A percentile compares a stretch with the other conserved stretches of the same genome.
phyloP scores from a whole-genome alignment of 352 stramenopile species.

The Aphanomyces astaci region DNA sequence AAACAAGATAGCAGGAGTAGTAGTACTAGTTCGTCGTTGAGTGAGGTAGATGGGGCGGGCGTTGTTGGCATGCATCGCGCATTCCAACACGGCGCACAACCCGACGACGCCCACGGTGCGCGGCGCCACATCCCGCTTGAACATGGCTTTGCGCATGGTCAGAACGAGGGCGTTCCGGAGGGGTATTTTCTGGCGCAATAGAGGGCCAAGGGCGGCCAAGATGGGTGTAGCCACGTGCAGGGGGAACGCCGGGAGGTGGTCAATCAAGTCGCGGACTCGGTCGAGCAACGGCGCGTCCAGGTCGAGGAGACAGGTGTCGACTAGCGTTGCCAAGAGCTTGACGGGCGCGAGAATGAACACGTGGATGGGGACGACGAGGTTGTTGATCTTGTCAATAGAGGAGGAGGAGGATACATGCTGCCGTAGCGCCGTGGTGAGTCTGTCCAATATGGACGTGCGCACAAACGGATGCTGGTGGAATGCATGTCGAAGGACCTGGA shows the following conservation, averaged over 20 bases:
- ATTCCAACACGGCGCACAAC: slow-evolving; percentile 26
- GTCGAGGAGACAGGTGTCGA: slow-evolving; percentile 37
- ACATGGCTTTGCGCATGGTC: slow-evolving; percentile 55
- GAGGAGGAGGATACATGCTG: no score
- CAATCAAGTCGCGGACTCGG: slow-evolving; percentile 42
- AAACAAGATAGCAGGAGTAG: no score
- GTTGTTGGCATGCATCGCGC: background rate
- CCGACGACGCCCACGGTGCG: slow-evolving; percentile 45
- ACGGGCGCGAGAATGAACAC: slow-evolving; percentile 25
- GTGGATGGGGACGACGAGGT: background rate
- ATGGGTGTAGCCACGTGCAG: slow-evolving; percentile 28
- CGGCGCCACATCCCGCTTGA: slow-evolving; percentile 43
- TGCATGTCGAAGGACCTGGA: slow-evolving; percentile 38
- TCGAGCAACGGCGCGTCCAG: slow-evolving; percentile 29
- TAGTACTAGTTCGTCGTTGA: no score
- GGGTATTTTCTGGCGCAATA: slow-evolving; percentile 33
- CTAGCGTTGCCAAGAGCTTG: slow-evolving; percentile 32
- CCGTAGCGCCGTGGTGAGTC: background rate
- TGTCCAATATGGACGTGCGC: slow-evolving; percentile 34
- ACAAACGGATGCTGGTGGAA: slow-evolving; percentile 37
- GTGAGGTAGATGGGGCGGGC: slow-evolving; percentile 16
- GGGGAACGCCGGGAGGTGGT: slow-evolving; percentile 40
- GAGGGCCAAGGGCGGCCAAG: slow-evolving; percentile 32
- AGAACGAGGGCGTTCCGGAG: slow-evolving; percentile 46
- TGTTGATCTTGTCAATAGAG: no score